Conservation (phyloP, 371 early-diverging fungal species). For the Phascolomyces articulosus region DNA sequence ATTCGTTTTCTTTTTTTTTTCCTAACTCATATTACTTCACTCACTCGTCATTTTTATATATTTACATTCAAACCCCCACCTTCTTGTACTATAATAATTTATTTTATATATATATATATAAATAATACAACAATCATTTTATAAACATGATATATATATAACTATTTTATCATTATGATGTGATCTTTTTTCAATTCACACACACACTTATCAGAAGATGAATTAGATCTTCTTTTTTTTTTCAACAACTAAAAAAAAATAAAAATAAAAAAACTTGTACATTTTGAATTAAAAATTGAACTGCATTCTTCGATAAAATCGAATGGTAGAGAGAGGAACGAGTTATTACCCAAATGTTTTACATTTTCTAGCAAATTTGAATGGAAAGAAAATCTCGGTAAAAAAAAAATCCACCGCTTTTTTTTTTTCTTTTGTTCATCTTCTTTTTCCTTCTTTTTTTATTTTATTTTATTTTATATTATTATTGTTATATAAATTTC, state of each 20-base stretch:
- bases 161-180: no score
- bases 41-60: no score
- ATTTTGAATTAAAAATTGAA: background rate
- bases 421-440: slow-evolving; percentile 4
- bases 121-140: no score
- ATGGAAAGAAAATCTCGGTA: background rate
- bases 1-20: background rate
- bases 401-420: background rate
- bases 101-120: background rate
- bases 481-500: background rate
- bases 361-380: background rate
- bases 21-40: background rate
- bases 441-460: background rate
- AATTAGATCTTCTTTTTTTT: no score
- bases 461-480: background rate
- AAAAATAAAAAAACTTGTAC: no score
- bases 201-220: no score
- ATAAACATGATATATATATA: no score
- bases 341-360: background rate
- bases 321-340: no score
- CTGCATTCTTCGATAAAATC: background rate
- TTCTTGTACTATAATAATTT: slow-evolving; percentile 1
- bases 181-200: no score
- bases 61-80: background rate
- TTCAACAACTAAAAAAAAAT: no score